Percentiles rank a stretch among this genome's conserved stretches.
Conservation (phyloP, 805 yeast species). For the Wickerhamiella azymoides region DNA sequence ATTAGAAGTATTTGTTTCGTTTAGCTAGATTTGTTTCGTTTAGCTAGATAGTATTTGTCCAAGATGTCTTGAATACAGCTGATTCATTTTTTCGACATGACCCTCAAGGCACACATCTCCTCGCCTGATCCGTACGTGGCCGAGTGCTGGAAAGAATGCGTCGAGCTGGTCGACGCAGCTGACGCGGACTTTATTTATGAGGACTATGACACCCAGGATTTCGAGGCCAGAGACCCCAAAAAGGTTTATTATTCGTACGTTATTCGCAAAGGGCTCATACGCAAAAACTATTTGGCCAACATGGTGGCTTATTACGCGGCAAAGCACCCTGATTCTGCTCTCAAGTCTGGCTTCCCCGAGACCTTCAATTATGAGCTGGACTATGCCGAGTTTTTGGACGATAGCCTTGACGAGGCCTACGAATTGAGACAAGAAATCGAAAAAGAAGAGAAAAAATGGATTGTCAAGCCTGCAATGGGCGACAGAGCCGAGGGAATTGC, state of each 20-base stretch:
- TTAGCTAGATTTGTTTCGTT: too few relatives aligned
- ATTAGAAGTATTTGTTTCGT: too few relatives aligned
- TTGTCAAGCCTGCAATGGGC: conserved; percentile 91
- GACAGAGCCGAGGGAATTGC: conserved; percentile 95
- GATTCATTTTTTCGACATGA: not conserved
- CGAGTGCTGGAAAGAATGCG: conserved; percentile 14
- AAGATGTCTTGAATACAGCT: too few relatives aligned
- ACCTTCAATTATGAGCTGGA: conserved; percentile 75
- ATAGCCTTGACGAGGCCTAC: conserved; percentile 80
- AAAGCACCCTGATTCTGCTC: conserved; percentile 56
- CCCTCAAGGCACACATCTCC: conserved; percentile 8
- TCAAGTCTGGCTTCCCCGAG: conserved; percentile 53
- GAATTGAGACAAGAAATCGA: conserved; percentile 73
- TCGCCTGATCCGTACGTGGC: conserved; percentile 14
- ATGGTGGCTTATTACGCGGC: conserved; percentile 62
- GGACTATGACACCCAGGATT: conserved; percentile 78
- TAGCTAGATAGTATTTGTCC: too few relatives aligned
- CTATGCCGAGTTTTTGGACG: conserved; percentile 92
- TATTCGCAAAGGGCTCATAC: conserved; percentile 76
- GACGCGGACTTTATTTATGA: conserved; percentile 49
- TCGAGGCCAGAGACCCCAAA: conserved; percentile 33
- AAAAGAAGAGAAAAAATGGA: conserved; percentile 54
- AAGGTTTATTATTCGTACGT: conserved; percentile 35
- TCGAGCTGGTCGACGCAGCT: not conserved
- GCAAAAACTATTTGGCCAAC: conserved; percentile 81